phyloP scores from a whole-genome alignment of 495 filamentous ascomycete species.

The Elasticomyces elasticus region DNA sequence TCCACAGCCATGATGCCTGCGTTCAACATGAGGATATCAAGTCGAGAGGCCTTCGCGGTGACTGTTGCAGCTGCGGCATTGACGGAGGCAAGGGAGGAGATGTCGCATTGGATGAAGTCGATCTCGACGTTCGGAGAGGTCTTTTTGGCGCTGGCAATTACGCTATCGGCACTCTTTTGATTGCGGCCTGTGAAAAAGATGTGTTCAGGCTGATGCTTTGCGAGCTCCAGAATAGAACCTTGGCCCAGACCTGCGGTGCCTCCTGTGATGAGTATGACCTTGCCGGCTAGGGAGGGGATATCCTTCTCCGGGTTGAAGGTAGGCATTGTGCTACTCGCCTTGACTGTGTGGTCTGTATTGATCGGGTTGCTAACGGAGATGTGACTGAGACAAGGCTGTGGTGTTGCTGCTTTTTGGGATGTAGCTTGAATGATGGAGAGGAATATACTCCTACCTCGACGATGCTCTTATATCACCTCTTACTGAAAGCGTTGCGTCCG shows the following conservation, averaged over 20 bases:
- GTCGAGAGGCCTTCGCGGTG: not conserved
- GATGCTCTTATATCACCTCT: too few species aligned
- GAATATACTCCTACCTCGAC: too few species aligned
- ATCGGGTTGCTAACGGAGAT: not conserved
- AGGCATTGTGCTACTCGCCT: too few species aligned
- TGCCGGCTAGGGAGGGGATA: conserved; percentile 1
- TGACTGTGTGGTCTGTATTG: not conserved
- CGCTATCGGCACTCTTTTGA: not conserved
- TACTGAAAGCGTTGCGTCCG: too few species aligned
- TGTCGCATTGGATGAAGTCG: conserved; percentile 10
- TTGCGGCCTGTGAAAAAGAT: conserved; percentile 16
- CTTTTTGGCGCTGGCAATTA: not conserved
- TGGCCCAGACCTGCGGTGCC: conserved; percentile 14
- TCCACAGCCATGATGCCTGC: conserved; percentile 17
- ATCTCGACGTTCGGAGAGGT: conserved; percentile 4
- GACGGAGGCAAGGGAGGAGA: conserved; percentile 10
- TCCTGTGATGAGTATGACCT: conserved; percentile 7
- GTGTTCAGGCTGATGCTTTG: conserved; percentile 12
- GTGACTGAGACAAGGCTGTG: not conserved
- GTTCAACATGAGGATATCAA: conserved; percentile 14
- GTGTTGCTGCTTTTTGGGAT: too few species aligned
- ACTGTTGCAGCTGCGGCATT: not conserved
- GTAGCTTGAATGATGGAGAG: too few species aligned
- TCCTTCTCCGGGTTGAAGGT: conserved; percentile 3
- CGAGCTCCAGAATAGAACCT: conserved; percentile 9